Evolutionary conservation across 805 yeast species (phyloP), one percentile per base, ranked within the genome.

Genomic region (Metschnikowia noctiluminum): DNA sequence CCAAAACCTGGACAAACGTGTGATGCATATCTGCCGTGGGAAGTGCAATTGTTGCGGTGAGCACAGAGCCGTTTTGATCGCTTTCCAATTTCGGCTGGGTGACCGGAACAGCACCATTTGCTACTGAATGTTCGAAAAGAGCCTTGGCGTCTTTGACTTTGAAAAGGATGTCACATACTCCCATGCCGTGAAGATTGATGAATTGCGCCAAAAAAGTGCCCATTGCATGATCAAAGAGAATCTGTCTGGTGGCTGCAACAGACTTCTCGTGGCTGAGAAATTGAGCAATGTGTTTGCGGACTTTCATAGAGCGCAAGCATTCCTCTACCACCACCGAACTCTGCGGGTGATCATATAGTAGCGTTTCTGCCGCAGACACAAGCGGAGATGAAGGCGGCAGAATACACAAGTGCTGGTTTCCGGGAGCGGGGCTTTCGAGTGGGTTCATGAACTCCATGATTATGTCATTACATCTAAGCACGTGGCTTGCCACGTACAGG

Each of bases 161-260:
- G 56, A 88, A 84, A 0, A 89, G 78, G 10, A 89, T 80, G 59
- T 89, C 94, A 62, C 80, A 80, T n/a, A 88, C 88, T 6, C 89
- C 87, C 60, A 87, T 91, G 1, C 95, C 92, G 63, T 89, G 96
- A 6, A 57, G 49, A 11, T 54, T 51, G 12, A 70, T 54, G 53
- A 61, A 71, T 15, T 60, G 54, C 35, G 62, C 64, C 35, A 66
- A 54, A 21, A 54, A 34, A 2, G 49, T 28, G 2, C 53, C 53
- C 26, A 12, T 27, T 6, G 38, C 41, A 5, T 48, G 50, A n/a
- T 54, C 58, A 11, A 48, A 35, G n/a, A 47, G 40, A 2, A n/a
- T 38, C 34, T 38, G 46, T 35, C 43, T 43, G 6, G 44, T 28
- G 15, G 32, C 37, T 6, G 27, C 27, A 11, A 6, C 40, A 6